Base-by-base conservation (phyloP, 768 basidiomycete species). In the Mycena alexandri region DNA sequence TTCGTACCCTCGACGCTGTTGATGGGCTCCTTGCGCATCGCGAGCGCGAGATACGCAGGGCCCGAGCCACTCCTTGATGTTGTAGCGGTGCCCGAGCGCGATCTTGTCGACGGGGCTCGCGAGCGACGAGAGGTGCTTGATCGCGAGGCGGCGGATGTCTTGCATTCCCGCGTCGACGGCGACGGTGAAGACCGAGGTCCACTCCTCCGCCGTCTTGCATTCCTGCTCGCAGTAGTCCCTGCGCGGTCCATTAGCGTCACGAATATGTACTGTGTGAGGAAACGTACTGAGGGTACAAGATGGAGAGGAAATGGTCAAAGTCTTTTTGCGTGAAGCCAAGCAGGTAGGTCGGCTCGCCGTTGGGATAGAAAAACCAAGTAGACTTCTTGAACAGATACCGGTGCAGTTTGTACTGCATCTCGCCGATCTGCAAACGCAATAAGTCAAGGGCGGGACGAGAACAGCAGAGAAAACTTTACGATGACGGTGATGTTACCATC, bases 241-340 rank as follows among this genome's bases (percentile, higher is more conserved):
- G 55, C 8, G 34, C 25, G 29, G 41, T 19, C 4, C 2, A 33
- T 55, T 21, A 60, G 29, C 25, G 34, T 60, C 5, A 29, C 55
- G 53, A 7, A 57, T 17, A 56, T 11, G 5, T n/a, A 50, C n/a
- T n/a, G n/a, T n/a, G 29, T 46, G 36, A 41, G 22, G 21, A 56
- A 38, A 25, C 79, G 57, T 44, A 80, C 80, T 64, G 67, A n/a
- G 80, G 80, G 64, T 80, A 79, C 56, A 80, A 75, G n/a, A 81
- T 69, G 9, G 75, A 72, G 16, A 81, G 70, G 48, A 80, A 69
- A 6, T 75, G 69, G 51, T 81, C 79, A 55, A 81, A 79, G 44
- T 79, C 79, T 34, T 68, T 73, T 82, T 84, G 38, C 38, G 38
- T 82, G 13, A 83, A 83, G 51, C 86, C 75, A 5, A 71, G 62